Base-by-base conservation (phyloP, 2,329 filamentous ascomycete species). In the Plectosphaerella plurivora region DNA sequence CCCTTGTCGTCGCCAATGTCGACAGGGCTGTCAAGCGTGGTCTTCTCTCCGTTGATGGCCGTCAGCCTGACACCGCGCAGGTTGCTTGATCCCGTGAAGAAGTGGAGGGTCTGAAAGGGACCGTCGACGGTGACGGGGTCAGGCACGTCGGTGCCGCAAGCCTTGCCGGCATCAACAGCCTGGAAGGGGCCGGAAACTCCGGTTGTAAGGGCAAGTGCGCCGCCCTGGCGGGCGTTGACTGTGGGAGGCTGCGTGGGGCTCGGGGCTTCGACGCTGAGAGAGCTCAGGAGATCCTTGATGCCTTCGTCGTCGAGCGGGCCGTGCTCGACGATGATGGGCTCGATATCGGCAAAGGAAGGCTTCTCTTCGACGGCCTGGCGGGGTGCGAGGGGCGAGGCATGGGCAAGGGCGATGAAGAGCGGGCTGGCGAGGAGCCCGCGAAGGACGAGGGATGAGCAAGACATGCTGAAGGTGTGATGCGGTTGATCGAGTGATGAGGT, bases 61-160 rank as follows among this genome's bases (percentile, higher is more conserved):
- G 51, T 55, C 11, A 49, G 24, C 1, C 50, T 53, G 33, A 55
- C 48, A 5, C 51, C 51, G 3, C 53, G 51, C 10, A 55, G 33
- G 20, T 55, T 55, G 41, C 45, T 41, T 15, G 45, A 25, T 2
- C 51, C 51, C 37, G 48, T 53, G 12, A 45, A 55, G 2, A 51
- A 22, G 5, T 55, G 48, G 15, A 55, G n/a, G 15, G 12, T 49
- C 5, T 55, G 22, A 11, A 55, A 14, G 4, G 53, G 48, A 6
- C 53, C 51, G 7, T 53, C 48, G 2, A 53, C 20, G 7, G 45
- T 52, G 14, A 48, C 25, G 5, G 51, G 50, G 39, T 53, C 47
- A 9, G 28, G 28, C 28, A 12, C 28, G 15, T 42, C 49, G 4
- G 51, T 46, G 11, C 15, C 46, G 7, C 10, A 54, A 35, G 15